These are phyloP conservation scores for Dictyostelium capitatum DNA, from an alignment of 78 protist genomes.

Conservation along the genomic window DNA sequence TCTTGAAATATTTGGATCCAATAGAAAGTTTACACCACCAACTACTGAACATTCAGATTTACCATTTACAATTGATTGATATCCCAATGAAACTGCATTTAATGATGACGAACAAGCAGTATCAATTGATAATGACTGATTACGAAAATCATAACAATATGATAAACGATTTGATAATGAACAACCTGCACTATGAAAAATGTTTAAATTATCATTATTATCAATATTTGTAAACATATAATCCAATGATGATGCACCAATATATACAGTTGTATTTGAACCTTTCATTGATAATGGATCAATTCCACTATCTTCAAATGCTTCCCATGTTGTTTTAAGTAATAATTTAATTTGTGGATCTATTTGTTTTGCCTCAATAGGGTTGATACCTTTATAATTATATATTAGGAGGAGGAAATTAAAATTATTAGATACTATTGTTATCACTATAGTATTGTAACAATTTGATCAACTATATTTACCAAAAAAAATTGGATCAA, in stretches of 20 bases:
- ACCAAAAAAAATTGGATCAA: no score
- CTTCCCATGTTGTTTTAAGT: constrained; percentile 60
- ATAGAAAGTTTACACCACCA: constrained; percentile 69
- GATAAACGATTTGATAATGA: constrained; percentile 60
- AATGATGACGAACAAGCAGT: constrained; percentile 91
- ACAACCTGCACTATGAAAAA: neutral
- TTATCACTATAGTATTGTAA: no score
- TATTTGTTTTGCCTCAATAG: no score
- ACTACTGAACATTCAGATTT: constrained; percentile 82
- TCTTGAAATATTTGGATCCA: neutral
- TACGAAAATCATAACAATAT: constrained; percentile 81
- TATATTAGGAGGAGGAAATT: no score
- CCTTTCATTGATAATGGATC: constrained; percentile 35
- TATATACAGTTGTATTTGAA: constrained; percentile 55
- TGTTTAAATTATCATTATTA: neutral
- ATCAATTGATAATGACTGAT: constrained; percentile 8
- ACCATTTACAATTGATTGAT: constrained; percentile 57
- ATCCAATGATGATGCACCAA: constrained; percentile 21
- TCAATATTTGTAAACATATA: neutral
- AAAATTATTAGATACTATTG: no score
- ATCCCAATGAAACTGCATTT: constrained; percentile 84
- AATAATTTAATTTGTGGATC: constrained; percentile 89
- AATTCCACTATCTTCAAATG: constrained; percentile 71
- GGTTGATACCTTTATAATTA: no score
- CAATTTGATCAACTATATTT: no score